Percentiles rank a stretch among this genome's conserved stretches.
phyloP scores from a whole-genome alignment of 192 early-diverging fungal species.

The Coemansia sp. region DNA sequence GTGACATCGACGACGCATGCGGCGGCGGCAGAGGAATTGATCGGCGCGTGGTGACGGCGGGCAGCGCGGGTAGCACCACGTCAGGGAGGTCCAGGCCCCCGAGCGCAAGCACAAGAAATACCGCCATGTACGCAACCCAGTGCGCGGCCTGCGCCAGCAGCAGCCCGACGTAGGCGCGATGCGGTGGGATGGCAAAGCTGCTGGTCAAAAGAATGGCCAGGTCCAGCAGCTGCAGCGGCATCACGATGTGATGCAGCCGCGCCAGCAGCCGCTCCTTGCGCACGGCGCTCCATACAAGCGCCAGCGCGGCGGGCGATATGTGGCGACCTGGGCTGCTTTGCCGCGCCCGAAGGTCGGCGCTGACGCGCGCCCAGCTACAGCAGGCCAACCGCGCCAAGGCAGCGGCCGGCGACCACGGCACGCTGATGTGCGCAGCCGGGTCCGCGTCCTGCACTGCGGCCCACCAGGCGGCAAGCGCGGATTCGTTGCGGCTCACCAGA shows the following conservation, averaged over 20 bases:
- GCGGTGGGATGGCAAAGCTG: constrained; percentile 33
- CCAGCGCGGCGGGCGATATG: constrained; percentile 3
- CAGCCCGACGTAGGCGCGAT: constrained; percentile 30
- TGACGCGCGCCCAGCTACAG: constrained; percentile 8
- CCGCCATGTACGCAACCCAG: constrained; percentile 29
- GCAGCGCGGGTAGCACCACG: constrained; percentile 30
- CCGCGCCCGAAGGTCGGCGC: background rate
- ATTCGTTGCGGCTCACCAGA: constrained; percentile 35
- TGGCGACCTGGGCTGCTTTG: background rate
- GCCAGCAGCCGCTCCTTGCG: constrained; percentile 36
- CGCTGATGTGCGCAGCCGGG: too few species aligned
- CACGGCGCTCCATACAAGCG: constrained; percentile 38
- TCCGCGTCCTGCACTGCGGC: background rate
- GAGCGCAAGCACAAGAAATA: constrained; percentile 11
- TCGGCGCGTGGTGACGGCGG: constrained; percentile 23
- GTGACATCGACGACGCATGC: background rate
- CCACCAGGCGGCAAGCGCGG: constrained; percentile 26
- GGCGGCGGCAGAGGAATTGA: constrained; percentile 40
- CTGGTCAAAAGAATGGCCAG: constrained; percentile 6
- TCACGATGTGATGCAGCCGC: background rate
- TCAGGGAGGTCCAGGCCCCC: constrained; percentile 20
- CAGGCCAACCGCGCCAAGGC: constrained; percentile 4
- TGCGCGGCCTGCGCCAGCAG: constrained; percentile 40
- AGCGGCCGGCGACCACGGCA: background rate
- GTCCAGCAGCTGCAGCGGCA: constrained; percentile 36